These are phyloP conservation scores for Croton laevigatus DNA, from an alignment of 441 rosid genomes.

Conservation along the genomic window DNA sequence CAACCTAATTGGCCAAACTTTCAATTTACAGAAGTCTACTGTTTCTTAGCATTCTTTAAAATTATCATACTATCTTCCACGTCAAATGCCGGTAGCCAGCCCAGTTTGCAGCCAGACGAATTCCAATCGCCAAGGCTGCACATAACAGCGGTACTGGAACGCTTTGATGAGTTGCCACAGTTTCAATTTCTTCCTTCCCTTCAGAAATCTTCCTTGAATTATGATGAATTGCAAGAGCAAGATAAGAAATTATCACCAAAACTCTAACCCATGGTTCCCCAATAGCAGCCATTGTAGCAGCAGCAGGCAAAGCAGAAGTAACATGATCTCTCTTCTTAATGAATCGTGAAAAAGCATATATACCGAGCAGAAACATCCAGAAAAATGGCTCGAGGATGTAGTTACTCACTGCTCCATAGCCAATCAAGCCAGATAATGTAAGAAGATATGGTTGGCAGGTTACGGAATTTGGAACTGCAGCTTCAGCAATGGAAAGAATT, in stretches of 20 bases:
- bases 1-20: background rate
- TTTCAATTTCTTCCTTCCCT: conserved; percentile 43
- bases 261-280: conserved; percentile 91
- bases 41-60: background rate
- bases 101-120: conserved; percentile 76
- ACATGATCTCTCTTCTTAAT: conserved; percentile 70
- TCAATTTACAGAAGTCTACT: background rate
- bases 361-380: conserved; percentile 67
- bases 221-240: conserved; percentile 60
- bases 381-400: conserved; percentile 69
- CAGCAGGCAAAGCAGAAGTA: conserved; percentile 70
- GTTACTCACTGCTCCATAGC: conserved; percentile 68
- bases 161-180: conserved; percentile 21
- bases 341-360: conserved; percentile 56
- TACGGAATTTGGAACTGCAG: conserved; percentile 59
- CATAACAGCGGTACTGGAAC: conserved; percentile 59
- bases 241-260: conserved; percentile 44
- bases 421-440: conserved; percentile 59
- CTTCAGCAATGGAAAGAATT: conserved; percentile 71
- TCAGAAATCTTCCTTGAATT: conserved; percentile 41
- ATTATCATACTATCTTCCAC: conserved; percentile 66
- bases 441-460: conserved; percentile 57
- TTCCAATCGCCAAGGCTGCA: conserved; percentile 73
- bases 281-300: conserved; percentile 73
- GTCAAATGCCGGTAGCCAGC: conserved; percentile 86